A percentile compares a stretch with the other conserved stretches of the same genome.
Evolutionary conservation across 495 filamentous ascomycete genomes (phyloP).

Genomic region (Evernia prunastri): DNA sequence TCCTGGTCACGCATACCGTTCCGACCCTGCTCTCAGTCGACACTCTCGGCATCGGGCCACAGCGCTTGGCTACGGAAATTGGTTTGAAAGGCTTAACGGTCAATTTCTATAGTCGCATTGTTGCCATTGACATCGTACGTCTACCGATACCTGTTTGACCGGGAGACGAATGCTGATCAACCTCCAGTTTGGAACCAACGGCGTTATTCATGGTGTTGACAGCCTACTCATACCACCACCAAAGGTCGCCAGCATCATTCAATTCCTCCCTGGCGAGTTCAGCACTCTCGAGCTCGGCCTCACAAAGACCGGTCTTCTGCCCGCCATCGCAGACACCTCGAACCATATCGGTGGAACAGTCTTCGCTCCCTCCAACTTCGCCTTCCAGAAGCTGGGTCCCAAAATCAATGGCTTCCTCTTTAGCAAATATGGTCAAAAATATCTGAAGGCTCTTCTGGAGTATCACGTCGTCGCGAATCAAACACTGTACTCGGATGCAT

Average conservation of each 20-base stretch:
- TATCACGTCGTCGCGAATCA: constrained; percentile 71
- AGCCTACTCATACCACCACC: constrained; percentile 68
- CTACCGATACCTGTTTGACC: not conserved
- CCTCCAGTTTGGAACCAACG: constrained; percentile 56
- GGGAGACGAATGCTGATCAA: constrained; percentile 16
- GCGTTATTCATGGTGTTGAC: constrained; percentile 72
- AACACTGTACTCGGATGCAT: constrained; percentile 78
- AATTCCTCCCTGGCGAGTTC: constrained; percentile 64
- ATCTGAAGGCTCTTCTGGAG: constrained; percentile 63
- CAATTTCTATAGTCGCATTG: constrained; percentile 65
- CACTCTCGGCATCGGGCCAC: constrained; percentile 51
- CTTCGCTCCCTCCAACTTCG: constrained; percentile 70
- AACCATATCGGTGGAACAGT: constrained; percentile 54
- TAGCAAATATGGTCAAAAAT: constrained; percentile 57
- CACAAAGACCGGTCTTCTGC: constrained; percentile 57
- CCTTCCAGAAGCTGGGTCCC: constrained; percentile 64
- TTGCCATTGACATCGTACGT: constrained; percentile 59
- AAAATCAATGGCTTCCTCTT: constrained; percentile 72
- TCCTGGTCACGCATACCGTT: constrained; percentile 62
- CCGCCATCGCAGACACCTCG: constrained; percentile 38
- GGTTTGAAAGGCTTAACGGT: constrained; percentile 53
- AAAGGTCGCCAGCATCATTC: constrained; percentile 49
- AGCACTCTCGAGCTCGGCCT: constrained; percentile 69
- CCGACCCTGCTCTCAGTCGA: constrained; percentile 54
- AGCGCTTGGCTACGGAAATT: constrained; percentile 58